Percentiles rank a stretch among this genome's conserved stretches.
Evolutionary conservation across 345 rosid species (phyloP).

Genomic region (Sisymbrium irio): DNA sequence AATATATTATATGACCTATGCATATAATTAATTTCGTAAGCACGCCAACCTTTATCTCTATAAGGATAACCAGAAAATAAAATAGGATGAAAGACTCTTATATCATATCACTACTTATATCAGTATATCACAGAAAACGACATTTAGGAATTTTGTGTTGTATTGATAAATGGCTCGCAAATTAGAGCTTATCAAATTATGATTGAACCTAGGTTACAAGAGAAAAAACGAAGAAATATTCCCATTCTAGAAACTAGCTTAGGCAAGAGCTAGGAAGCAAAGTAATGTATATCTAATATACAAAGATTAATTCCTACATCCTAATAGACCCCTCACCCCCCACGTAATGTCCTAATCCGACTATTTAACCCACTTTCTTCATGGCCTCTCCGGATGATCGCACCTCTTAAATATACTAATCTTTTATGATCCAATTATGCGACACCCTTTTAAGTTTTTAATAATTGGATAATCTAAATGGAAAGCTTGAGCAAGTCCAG

Average conservation of each 20-base stretch:
- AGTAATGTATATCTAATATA: not conserved
- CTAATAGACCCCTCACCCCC: not conserved
- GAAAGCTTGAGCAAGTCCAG: not conserved
- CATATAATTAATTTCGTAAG: not conserved
- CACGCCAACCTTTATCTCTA: not conserved
- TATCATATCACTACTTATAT: not conserved
- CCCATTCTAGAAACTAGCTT: slow-evolving; percentile 1
- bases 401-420: slow-evolving; percentile 32
- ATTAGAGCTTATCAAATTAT: not conserved
- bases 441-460: not conserved
- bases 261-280: not conserved
- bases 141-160: not conserved
- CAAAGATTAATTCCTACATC: not conserved
- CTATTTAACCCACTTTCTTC: slow-evolving; percentile 35
- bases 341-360: slow-evolving; percentile 34
- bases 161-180: not conserved
- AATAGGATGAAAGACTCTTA: not conserved
- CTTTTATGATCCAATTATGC: slow-evolving; percentile 13
- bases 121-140: not conserved
- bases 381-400: slow-evolving; percentile 35
- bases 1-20: not conserved
- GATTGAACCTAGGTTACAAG: not conserved
- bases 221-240: not conserved
- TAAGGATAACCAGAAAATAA: not conserved
- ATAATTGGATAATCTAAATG: not conserved